Conservation (phyloP, 306 rosid genomes). For the Cucumis melo region DNA sequence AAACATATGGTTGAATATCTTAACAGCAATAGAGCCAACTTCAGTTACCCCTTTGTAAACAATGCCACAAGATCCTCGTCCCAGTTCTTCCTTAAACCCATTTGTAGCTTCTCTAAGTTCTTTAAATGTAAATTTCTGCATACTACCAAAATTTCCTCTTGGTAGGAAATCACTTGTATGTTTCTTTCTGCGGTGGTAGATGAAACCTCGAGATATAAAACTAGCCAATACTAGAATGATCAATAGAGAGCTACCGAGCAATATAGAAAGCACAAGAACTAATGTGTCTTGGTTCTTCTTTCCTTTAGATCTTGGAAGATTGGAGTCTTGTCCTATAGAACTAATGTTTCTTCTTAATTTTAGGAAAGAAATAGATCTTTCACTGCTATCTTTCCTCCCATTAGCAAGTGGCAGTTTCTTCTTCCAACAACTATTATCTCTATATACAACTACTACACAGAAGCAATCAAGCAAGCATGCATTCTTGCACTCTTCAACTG, state of each 20-base stretch:
- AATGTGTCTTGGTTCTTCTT: background rate
- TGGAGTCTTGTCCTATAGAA: background rate
- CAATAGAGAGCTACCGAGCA: slow-evolving; percentile 10
- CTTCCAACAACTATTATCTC: slow-evolving; percentile 17
- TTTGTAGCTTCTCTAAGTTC: slow-evolving; percentile 23
- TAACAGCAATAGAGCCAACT: slow-evolving; percentile 26
- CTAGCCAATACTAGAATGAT: background rate
- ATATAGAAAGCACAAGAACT: background rate
- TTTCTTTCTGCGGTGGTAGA: slow-evolving; percentile 3
- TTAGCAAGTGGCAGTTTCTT: slow-evolving; percentile 31
- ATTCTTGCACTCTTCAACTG: slow-evolving; percentile 9
- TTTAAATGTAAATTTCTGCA: slow-evolving; percentile 14
- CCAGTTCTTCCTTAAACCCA: slow-evolving; percentile 20
- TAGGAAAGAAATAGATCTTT: background rate
- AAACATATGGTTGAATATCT: slow-evolving; percentile 21
- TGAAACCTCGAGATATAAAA: background rate
- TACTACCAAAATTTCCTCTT: background rate
- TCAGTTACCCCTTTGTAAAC: slow-evolving; percentile 29
- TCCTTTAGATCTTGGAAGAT: background rate
- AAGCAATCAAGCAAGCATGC: slow-evolving; percentile 23
- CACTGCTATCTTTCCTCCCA: slow-evolving; percentile 11
- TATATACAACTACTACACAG: slow-evolving; percentile 19
- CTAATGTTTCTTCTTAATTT: background rate
- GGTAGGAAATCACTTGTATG: background rate
- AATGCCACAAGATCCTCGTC: slow-evolving; percentile 23